Conservation (phyloP, 441 rosid genomes). For the Gossypium armourianum region DNA sequence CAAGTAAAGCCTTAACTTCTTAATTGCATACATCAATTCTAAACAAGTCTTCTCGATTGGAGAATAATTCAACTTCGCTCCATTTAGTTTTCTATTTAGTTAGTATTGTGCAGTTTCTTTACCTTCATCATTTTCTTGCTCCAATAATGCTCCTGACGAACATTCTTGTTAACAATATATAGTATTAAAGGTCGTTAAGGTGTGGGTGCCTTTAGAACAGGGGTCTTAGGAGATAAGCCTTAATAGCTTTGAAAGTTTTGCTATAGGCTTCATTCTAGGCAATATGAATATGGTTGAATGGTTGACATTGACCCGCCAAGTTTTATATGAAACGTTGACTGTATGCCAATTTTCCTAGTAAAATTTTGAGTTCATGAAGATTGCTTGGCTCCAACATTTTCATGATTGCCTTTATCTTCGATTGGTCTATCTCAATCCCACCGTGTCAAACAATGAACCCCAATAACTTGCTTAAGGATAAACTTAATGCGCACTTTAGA, state of each 20-base stretch:
- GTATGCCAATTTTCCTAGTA: background rate
- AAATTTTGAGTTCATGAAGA: too few species aligned
- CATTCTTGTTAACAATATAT: background rate
- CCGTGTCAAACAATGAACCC: background rate
- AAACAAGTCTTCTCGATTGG: background rate
- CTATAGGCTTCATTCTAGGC: too few species aligned
- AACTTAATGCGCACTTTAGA: background rate
- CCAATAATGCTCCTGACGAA: background rate
- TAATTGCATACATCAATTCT: background rate
- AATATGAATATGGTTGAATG: too few species aligned
- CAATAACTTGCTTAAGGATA: background rate
- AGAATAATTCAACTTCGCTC: background rate
- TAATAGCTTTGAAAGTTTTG: too few species aligned
- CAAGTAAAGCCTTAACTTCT: background rate
- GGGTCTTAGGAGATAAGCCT: background rate
- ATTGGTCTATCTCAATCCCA: background rate
- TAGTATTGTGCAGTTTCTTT: background rate
- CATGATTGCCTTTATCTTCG: background rate
- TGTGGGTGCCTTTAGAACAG: too few species aligned
- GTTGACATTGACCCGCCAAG: too few species aligned
- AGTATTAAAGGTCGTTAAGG: too few species aligned
- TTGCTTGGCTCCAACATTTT: background rate
- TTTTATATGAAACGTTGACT: too few species aligned
- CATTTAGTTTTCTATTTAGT: background rate
- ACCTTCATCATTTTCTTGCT: background rate